Conservation (phyloP, 441 rosid genomes). For the Francoa sonchifolia region DNA sequence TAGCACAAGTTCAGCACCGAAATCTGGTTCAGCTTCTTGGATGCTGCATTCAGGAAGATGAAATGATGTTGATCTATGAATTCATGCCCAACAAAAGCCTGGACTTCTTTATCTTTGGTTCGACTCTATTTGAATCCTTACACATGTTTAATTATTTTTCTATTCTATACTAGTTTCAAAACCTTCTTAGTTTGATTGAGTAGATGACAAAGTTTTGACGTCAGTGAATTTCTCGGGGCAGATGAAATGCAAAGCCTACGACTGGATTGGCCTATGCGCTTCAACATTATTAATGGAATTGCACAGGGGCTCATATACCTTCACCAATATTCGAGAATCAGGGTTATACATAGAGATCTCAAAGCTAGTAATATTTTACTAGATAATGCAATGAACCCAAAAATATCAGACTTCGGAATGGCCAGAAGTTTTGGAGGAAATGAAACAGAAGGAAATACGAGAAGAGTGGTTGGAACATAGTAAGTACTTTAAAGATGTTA, state of each 20-base stretch:
- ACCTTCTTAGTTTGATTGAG: too few relatives aligned
- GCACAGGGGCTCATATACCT: slow-evolving; percentile 12
- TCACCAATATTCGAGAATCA: slow-evolving; percentile 19
- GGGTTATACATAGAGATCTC: slow-evolving; percentile 18
- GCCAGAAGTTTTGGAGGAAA: slow-evolving; percentile 16
- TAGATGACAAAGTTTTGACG: too few relatives aligned
- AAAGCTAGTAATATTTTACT: slow-evolving; percentile 16
- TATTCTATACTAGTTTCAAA: neutral
- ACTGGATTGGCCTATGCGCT: slow-evolving; percentile 4
- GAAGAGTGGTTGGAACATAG: slow-evolving; percentile 20
- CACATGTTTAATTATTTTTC: too few relatives aligned
- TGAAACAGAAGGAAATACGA: slow-evolving; percentile 13
- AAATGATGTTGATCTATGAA: slow-evolving; percentile 10
- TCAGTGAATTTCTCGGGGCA: too few relatives aligned
- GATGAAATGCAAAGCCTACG: neutral
- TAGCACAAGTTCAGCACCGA: slow-evolving; percentile 24
- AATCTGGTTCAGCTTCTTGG: slow-evolving; percentile 26
- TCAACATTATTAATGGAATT: slow-evolving; percentile 1
- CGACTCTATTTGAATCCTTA: neutral
- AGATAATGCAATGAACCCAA: slow-evolving; percentile 14
- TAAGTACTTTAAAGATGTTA: slow-evolving; percentile 3
- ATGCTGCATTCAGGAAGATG: slow-evolving; percentile 15
- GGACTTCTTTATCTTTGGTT: slow-evolving; percentile 24
- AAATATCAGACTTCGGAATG: slow-evolving; percentile 26
- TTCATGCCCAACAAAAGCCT: slow-evolving; percentile 13